Evolutionary conservation across 2,329 filamentous ascomycete genomes (phyloP), one percentile per base, ranked within the genome.

Genomic region (Claviceps sp.): DNA sequence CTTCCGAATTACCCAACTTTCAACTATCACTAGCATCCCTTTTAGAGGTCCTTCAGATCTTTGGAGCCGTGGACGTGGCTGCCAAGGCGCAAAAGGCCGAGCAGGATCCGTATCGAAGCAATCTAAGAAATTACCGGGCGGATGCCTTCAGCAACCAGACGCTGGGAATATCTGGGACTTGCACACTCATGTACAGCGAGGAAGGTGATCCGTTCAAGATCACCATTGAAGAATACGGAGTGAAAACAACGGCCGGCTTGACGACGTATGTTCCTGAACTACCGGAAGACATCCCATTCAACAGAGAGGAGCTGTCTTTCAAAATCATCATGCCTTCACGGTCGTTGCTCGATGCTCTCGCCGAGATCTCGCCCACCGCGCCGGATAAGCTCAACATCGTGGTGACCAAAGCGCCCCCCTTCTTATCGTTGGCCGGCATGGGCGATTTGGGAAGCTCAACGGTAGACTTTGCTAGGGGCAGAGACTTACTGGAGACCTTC

Each of bases 11-110:
- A 34, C 83, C 87, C 7, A 79, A 78, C 49, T 98, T 98, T 64
- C 85, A 94, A 63, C 84, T 97, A 57, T 93, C 89, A 2, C 78
- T 98, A 8, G 77, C 84, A 4, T 87, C 91, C 17, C 78, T 98
- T 3, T 79, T 98, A 50, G 93, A 97, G 69, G 95, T 91, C 0
- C 76, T 98, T 7, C 91, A 96, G 62, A 97, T 98, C 48, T 95
- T 98, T 62, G 88, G 88, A 48, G 82, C 90, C n/a, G 79, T 90
- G 45, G 85, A 87, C 57, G 75, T 81, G 14, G 72, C 79, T 5
- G 73, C 71, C 42, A 77, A 78, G 56, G 71, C 77, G 47, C 72
- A 76, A 49, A 82, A 77, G 60, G 70, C 75, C 6, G 80, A 83
- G 13, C 70, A 75, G 53, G 80, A 83, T 55, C 71, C 73, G 1